These are phyloP conservation scores for Hanseniaspora pseudoguilliermondii DNA, from an alignment of 805 yeast species.

Conservation along the genomic window DNA sequence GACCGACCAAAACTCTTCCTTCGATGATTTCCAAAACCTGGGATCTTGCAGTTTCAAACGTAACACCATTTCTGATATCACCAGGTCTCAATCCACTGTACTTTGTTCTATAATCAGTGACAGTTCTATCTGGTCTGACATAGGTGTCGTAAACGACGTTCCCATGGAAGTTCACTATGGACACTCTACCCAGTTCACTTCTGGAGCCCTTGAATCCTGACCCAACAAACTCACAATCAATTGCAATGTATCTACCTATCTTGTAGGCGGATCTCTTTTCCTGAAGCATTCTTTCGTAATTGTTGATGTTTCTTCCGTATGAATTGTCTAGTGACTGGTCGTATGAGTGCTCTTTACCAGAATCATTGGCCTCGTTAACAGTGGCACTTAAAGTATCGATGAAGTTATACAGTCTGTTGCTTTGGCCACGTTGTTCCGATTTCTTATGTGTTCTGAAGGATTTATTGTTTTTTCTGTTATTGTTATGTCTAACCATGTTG, in stretches of 20 bases:
- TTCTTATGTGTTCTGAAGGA: neutral
- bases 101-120: slow-evolving; percentile 87
- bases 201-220: slow-evolving; percentile 60
- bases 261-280: slow-evolving; percentile 21
- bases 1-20: slow-evolving; percentile 62
- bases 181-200: slow-evolving; percentile 73
- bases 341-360: neutral
- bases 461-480: neutral
- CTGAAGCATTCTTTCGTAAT: neutral
- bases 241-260: slow-evolving; percentile 63
- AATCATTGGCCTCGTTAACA: neutral
- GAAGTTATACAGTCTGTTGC: neutral
- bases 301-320: slow-evolving; percentile 10
- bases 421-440: neutral
- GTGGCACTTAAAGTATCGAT: neutral
- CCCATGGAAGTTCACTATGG: slow-evolving; percentile 76
- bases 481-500: neutral
- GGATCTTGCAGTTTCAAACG: slow-evolving; percentile 54
- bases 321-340: neutral
- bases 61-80: slow-evolving; percentile 54
- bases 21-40: slow-evolving; percentile 40
- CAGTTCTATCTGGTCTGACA: slow-evolving; percentile 62
- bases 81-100: slow-evolving; percentile 72
- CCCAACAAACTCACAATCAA: slow-evolving; percentile 93
- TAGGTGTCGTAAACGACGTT: slow-evolving; percentile 55